Base-by-base conservation (phyloP, 352 stramenopile genomes). In the Globisporangium emineosum region DNA sequence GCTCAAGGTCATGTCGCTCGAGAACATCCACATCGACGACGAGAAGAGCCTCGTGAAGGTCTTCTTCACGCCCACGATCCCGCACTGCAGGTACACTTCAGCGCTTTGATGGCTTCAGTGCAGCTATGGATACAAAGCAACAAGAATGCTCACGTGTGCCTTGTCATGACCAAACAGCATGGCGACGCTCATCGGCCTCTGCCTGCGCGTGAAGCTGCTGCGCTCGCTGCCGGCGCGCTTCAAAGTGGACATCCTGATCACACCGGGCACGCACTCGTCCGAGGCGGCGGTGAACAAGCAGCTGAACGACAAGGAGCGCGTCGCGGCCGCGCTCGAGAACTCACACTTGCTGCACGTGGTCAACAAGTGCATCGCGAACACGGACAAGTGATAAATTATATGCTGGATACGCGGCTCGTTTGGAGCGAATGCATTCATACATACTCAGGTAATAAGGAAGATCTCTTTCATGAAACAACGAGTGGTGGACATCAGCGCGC, bases 201-300 rank as follows among this genome's bases (percentile, higher is more conserved):
- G 91, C 62, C 70, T 99, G 25, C 83, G 89, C 55, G 96, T 98
- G n/a, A 99, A 99, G 79, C 77, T 99, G 35, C 67, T 98, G 60
- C 88, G 96, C 27, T 98, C 94, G 49, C 76, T 98, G 59, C 91
- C 93, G 5, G 65, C 84, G 67, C 82, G 93, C 55, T 98, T 98
- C 77, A 98, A 98, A 69, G 86, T 98, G 27, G 77, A 89, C 60
- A 97, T 99, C 19, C 73, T 87, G 51, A 98, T 99, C 59, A 96
- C 96, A 55, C 89, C 91, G 19, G 97, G 96, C 59, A 97, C 94
- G 58, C 97, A 99, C 81, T 86, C 89, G 25, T 98, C 89, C 59
- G 96, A 98, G 81, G 86, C 93, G 25, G 93, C 92, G 30, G 90
- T 99, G 57, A 98, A 98, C 88, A 98, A 98, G 71, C 97, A 99